Conservation (phyloP, 495 filamentous ascomycete genomes). For the Lentithecium fluviatile region DNA sequence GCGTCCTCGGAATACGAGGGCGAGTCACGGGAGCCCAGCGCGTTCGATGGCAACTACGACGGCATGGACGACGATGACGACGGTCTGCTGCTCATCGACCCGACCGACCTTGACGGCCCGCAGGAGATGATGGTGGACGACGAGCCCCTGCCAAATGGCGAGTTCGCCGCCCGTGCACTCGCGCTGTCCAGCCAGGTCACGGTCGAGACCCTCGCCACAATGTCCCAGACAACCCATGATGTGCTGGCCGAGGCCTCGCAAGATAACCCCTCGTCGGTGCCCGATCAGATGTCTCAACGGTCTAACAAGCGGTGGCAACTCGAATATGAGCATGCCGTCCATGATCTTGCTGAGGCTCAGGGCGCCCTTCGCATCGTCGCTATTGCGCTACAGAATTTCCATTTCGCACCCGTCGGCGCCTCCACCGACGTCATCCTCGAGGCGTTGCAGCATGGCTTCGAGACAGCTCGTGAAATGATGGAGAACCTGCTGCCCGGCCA, state of each 20-base stretch:
- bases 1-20: constrained; percentile 11
- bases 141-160: constrained; percentile 16
- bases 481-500: constrained; percentile 36
- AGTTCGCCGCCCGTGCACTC: constrained; percentile 9
- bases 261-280: constrained; percentile 10
- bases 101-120: constrained; percentile 32
- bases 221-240: constrained; percentile 20
- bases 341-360: constrained; percentile 30
- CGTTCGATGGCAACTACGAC: constrained; percentile 13
- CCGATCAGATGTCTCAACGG: constrained; percentile 33
- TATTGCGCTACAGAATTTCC: constrained; percentile 40
- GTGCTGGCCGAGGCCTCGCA: constrained; percentile 19
- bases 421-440: constrained; percentile 29
- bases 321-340: constrained; percentile 29
- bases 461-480: constrained; percentile 31
- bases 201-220: constrained; percentile 1
- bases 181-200: constrained; percentile 16
- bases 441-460: constrained; percentile 39
- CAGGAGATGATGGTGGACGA: constrained; percentile 23
- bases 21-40: constrained; percentile 5
- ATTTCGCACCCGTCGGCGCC: constrained; percentile 30
- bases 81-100: constrained; percentile 31
- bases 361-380: constrained; percentile 31
- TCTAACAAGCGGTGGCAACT: constrained; percentile 37
- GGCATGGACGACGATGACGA: constrained; percentile 27